Evolutionary conservation across 345 rosid genomes (phyloP).

Genomic region (Clausena lansium): DNA sequence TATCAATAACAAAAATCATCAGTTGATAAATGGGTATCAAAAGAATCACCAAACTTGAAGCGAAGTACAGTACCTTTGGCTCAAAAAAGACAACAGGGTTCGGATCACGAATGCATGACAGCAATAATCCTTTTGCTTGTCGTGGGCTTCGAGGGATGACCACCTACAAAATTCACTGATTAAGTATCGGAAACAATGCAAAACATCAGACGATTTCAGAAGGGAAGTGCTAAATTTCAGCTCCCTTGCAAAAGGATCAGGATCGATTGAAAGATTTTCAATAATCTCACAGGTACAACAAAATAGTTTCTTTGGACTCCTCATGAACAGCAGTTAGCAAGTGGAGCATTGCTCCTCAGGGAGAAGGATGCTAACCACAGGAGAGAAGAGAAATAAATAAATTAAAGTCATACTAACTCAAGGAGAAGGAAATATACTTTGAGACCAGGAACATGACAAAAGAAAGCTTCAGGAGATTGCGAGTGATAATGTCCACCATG

Average conservation of each 20-base stretch:
- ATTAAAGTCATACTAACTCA: constrained; percentile 1
- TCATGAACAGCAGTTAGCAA: background rate
- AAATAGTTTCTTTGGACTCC: background rate
- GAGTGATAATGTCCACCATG: constrained; percentile 96
- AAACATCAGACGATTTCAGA: background rate
- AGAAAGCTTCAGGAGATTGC: constrained; percentile 96
- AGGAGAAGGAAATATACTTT: constrained; percentile 42
- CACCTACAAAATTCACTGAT: constrained; percentile 38
- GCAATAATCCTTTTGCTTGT: constrained; percentile 83
- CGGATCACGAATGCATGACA: constrained; percentile 77
- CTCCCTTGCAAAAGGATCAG: background rate
- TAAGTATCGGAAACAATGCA: background rate
- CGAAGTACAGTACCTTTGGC: constrained; percentile 57
- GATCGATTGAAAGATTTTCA: background rate
- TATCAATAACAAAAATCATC: constrained; percentile 10
- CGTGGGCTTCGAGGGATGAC: constrained; percentile 86
- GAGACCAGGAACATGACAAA: constrained; percentile 93
- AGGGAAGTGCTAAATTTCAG: background rate
- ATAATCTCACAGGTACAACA: background rate
- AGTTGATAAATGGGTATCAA: constrained; percentile 4
- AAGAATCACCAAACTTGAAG: background rate
- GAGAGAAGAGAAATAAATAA: background rate
- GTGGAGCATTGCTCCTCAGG: background rate
- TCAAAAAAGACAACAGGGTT: constrained; percentile 88
- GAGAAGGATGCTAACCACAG: background rate